Percentiles rank a stretch among this genome's conserved stretches.
These are phyloP conservation scores for Phytopythium delawarense DNA, from an alignment of 352 stramenopile species.

Conservation along the genomic window DNA sequence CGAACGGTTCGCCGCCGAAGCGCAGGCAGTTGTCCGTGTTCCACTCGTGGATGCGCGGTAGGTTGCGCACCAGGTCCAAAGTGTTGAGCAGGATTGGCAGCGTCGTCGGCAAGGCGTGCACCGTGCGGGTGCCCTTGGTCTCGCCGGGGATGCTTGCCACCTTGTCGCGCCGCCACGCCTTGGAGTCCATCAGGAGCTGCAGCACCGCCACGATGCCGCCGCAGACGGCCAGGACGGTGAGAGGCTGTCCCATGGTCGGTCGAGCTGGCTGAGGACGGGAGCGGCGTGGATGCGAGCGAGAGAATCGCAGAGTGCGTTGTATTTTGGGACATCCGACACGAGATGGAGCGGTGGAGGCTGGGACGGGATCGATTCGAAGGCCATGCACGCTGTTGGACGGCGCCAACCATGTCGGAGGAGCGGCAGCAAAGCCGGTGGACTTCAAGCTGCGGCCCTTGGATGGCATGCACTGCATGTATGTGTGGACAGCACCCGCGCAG, in stretches of 20 bases:
- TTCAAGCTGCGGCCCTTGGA: no score
- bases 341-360: no score
- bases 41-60: constrained; percentile 38
- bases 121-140: constrained; percentile 4
- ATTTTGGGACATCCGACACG: no score
- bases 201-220: not conserved
- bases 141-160: not conserved
- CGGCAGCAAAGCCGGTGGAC: no score
- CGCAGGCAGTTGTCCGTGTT: constrained; percentile 27
- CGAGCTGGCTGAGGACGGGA: not conserved
- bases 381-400: no score
- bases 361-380: no score
- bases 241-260: not conserved
- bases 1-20: constrained; percentile 27
- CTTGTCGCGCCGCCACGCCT: not conserved
- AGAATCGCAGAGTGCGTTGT: not conserved
- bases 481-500: no score
- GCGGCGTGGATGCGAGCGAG: not conserved
- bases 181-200: not conserved
- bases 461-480: no score
- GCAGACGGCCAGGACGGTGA: not conserved
- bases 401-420: no score
- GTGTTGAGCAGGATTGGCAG: constrained; percentile 43
- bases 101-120: constrained; percentile 20
- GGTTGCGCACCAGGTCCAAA: constrained; percentile 29